Percentiles rank a stretch among this genome's conserved stretches.
These are phyloP conservation scores for Phytophthora multivora DNA, from an alignment of 352 stramenopile species.

Conservation along the genomic window DNA sequence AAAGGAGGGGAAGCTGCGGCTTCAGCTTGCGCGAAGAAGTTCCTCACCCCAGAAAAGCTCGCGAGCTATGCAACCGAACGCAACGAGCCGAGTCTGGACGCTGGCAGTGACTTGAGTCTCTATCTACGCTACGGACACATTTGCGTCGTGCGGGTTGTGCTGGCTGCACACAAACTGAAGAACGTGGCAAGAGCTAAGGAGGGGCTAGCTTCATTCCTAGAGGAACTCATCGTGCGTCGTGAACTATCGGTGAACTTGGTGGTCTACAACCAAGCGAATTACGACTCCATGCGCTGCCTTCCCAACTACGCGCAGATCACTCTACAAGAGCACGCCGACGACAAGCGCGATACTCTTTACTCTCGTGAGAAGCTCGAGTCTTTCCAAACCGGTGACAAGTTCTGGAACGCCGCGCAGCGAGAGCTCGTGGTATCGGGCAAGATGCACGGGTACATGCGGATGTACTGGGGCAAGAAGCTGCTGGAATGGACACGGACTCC, in stretches of 20 bases:
- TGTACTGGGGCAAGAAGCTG: constrained; percentile 99
- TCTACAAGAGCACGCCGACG: constrained; percentile 87
- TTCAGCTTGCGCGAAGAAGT: constrained; percentile 80
- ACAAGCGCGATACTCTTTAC: constrained; percentile 93
- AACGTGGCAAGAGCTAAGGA: constrained; percentile 64
- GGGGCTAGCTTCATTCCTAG: constrained; percentile 93
- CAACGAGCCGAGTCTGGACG: constrained; percentile 96
- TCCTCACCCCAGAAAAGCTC: constrained; percentile 83
- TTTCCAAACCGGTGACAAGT: constrained; percentile 94
- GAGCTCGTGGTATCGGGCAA: constrained; percentile 95
- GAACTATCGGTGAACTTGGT: constrained; percentile 98
- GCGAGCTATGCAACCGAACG: constrained; percentile 72
- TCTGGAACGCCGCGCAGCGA: constrained; percentile 99
- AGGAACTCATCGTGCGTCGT: constrained; percentile 97
- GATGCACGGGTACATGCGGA: constrained; percentile 93
- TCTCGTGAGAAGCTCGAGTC: constrained; percentile 90
- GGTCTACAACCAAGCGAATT: constrained; percentile 96
- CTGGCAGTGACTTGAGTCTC: constrained; percentile 91
- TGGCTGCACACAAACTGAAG: constrained; percentile 71
- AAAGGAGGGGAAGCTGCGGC: constrained; percentile 72
- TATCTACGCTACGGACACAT: constrained; percentile 96
- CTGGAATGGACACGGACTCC: constrained; percentile 97
- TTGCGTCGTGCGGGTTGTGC: constrained; percentile 64
- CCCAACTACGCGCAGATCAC: constrained; percentile 93
- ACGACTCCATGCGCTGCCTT: constrained; percentile 93